phyloP scores from a whole-genome alignment of 2,329 filamentous ascomycete genomes.

The Trichoderma sp. region DNA sequence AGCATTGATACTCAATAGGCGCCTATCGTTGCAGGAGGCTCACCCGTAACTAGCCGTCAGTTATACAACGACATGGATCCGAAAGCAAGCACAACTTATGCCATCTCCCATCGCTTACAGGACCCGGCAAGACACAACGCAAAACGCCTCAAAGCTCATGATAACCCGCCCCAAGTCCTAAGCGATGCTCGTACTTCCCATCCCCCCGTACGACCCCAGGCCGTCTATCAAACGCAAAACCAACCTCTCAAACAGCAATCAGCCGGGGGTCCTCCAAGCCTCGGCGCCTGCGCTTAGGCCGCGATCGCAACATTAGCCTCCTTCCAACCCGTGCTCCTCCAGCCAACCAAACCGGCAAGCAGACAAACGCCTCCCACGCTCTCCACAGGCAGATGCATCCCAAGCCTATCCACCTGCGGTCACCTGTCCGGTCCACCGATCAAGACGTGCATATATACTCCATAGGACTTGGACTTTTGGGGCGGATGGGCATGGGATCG shows the following conservation, averaged over 20 bases:
- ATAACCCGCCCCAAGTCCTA: not conserved
- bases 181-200: not conserved
- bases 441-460: constrained; percentile 19
- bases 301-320: constrained; percentile 16
- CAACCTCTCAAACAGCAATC: not conserved
- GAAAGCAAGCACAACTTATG: no score
- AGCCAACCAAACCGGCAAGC: constrained; percentile 12
- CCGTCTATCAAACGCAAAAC: not conserved
- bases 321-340: not conserved
- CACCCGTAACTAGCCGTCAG: no score
- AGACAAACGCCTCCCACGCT: constrained; percentile 13
- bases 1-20: no score
- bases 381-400: constrained; percentile 12
- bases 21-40: no score
- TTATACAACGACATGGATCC: no score
- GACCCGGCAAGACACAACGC: no score
- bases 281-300: constrained; percentile 16
- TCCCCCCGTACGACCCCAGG: not conserved
- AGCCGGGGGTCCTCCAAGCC: not conserved
- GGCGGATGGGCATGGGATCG: constrained; percentile 8
- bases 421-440: constrained; percentile 21
- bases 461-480: constrained; percentile 13
- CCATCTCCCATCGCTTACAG: no score
- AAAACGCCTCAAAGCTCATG: no score
- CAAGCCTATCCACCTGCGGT: constrained; percentile 9